Evolutionary conservation across 225 moss, liverwort and hornwort species (phyloP).

Genomic region (Pseudoscleropodium purum): DNA sequence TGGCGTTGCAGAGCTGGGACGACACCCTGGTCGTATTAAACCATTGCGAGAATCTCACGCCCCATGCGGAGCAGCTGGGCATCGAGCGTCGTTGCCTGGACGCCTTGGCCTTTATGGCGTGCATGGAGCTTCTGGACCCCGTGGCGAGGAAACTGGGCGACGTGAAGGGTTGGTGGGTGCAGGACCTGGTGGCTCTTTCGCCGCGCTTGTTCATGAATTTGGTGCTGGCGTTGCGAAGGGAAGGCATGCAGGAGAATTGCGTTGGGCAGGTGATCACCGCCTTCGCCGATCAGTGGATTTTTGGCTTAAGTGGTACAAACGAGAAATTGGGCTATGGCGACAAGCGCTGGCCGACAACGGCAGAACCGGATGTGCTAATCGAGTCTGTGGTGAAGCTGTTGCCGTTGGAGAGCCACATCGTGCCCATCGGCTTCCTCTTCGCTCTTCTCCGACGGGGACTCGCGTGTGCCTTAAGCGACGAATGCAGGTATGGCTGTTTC

Average conservation of each 20-base stretch:
- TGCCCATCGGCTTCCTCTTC: constrained; percentile 75
- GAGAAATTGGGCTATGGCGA: neutral
- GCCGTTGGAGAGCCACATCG: constrained; percentile 50
- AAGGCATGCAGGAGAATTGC: constrained; percentile 85
- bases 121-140: constrained; percentile 72
- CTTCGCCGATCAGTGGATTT: constrained; percentile 72
- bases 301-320: neutral
- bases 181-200: constrained; percentile 57
- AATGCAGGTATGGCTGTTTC: constrained; percentile 30
- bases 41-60: constrained; percentile 43
- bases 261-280: constrained; percentile 75
- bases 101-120: constrained; percentile 68
- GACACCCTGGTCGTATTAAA: constrained; percentile 64
- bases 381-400: constrained; percentile 62
- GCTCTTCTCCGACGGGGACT: constrained; percentile 64
- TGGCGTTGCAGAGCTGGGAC: constrained; percentile 80
- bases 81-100: constrained; percentile 66
- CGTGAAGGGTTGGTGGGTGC: constrained; percentile 64
- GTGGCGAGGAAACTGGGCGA: constrained; percentile 31
- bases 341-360: neutral
- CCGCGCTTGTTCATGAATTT: constrained; percentile 54
- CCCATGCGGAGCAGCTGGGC: constrained; percentile 53
- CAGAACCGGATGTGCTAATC: constrained; percentile 28
- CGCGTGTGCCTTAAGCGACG: constrained; percentile 39
- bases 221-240: constrained; percentile 51